These are phyloP conservation scores for Boeremia exigua DNA, from an alignment of 2,329 filamentous ascomycete species.

Conservation along the genomic window DNA sequence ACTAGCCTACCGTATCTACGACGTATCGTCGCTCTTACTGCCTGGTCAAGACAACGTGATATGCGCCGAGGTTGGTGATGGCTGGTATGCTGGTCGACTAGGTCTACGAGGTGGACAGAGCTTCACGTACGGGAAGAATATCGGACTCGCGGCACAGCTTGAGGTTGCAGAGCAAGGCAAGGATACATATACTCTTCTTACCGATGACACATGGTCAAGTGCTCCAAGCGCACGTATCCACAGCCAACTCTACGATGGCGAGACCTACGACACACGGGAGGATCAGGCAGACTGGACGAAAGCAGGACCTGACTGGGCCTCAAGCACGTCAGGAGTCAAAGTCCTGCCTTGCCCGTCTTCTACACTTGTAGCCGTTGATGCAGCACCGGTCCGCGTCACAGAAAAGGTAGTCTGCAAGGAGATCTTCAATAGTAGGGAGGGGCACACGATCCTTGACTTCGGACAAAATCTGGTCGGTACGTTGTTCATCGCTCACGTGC, in stretches of 20 bases:
- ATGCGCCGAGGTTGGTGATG: conserved; percentile 54
- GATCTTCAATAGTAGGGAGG: neutral
- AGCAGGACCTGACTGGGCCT: neutral
- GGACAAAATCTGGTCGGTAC: neutral
- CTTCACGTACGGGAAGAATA: neutral
- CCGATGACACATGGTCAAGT: neutral
- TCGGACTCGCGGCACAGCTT: neutral
- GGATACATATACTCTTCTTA: neutral
- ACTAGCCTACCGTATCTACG: conserved; percentile 59
- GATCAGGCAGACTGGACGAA: neutral
- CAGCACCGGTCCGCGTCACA: neutral
- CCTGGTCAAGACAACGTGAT: conserved; percentile 46
- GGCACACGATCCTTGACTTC: neutral
- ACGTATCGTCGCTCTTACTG: conserved; percentile 53
- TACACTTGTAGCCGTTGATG: neutral
- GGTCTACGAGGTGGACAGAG: conserved; percentile 21
- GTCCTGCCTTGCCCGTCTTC: neutral
- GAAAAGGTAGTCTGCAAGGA: neutral
- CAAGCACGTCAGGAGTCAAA: neutral
- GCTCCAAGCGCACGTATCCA: neutral
- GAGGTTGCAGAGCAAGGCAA: neutral
- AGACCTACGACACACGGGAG: neutral
- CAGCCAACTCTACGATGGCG: neutral
- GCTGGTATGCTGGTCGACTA: conserved; percentile 57
- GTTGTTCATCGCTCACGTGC: neutral